Conservation (phyloP, 2,329 filamentous ascomycete species). For the Atkinsonella texensis region DNA sequence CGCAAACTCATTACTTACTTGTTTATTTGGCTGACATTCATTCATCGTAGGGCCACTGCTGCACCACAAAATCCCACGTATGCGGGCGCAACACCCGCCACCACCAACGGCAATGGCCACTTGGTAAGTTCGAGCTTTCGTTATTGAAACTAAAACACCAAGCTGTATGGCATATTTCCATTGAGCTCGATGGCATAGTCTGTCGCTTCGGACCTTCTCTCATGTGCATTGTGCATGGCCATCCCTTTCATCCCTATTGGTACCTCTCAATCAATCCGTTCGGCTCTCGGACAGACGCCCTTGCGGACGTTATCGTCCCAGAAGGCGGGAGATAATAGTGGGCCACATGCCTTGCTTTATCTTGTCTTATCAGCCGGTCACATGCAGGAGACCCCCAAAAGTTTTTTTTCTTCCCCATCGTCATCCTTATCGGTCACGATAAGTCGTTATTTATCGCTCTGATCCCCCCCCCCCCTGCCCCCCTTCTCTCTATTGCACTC, state of each 20-base stretch:
- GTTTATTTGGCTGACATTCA: too few relatives aligned
- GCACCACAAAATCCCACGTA: conserved; percentile 14
- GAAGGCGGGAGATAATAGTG: conserved; percentile 8
- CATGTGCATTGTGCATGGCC: background rate
- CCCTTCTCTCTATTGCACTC: conserved; percentile 6
- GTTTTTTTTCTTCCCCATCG: conserved; percentile 23
- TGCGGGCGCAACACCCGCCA: conserved; percentile 25
- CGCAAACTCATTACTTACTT: too few relatives aligned
- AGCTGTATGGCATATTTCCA: background rate
- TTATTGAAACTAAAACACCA: too few relatives aligned
- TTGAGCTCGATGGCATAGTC: background rate
- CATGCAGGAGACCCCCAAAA: conserved; percentile 12
- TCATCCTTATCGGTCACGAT: conserved; percentile 27
- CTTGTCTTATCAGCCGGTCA: conserved; percentile 24
- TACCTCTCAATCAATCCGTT: background rate
- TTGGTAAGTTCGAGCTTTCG: conserved; percentile 22
- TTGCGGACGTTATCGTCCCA: conserved; percentile 1
- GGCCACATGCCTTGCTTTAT: conserved; percentile 22
- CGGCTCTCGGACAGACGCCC: background rate
- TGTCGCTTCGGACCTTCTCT: background rate
- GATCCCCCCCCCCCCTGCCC: conserved; percentile 14
- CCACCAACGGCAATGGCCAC: conserved; percentile 27
- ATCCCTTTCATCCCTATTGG: background rate
- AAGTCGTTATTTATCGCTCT: conserved; percentile 19
- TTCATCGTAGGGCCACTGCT: conserved; percentile 8